phyloP scores from a whole-genome alignment of 2,329 filamentous ascomycete genomes.

The Gnomoniopsis sp. region DNA sequence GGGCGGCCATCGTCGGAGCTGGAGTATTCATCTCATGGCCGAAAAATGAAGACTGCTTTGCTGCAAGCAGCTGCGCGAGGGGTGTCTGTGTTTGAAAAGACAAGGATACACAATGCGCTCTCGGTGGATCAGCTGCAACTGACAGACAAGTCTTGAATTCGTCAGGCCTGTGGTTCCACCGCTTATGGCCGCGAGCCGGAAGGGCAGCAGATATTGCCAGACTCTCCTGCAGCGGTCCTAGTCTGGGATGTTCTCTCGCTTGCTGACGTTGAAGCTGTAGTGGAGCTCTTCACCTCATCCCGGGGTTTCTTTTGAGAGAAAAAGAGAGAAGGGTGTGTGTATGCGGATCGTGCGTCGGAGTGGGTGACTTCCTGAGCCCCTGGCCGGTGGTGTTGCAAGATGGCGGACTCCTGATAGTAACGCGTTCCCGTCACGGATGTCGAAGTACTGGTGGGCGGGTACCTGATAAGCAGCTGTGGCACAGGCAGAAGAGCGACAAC shows the following conservation, averaged over 20 bases:
- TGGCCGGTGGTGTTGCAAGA: neutral
- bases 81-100: slow-evolving; percentile 2
- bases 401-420: neutral
- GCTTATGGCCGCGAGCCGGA: neutral
- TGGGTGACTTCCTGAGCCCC: neutral
- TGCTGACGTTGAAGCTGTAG: neutral
- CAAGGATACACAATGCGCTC: slow-evolving; percentile 9
- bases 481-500: neutral
- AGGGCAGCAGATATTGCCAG: neutral
- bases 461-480: neutral
- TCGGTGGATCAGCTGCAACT: slow-evolving; percentile 5
- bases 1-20: slow-evolving; percentile 37
- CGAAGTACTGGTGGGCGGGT: neutral
- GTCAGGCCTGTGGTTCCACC: neutral
- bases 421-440: neutral
- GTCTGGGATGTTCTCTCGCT: neutral
- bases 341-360: neutral
- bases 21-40: slow-evolving; percentile 42
- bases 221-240: neutral
- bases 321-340: neutral
- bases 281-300: neutral
- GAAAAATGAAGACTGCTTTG: slow-evolving; percentile 13
- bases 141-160: neutral
- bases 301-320: neutral
- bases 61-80: slow-evolving; percentile 9